These are phyloP conservation scores for Mycena albidolilacea DNA, from an alignment of 768 basidiomycete genomes.

Conservation along the genomic window DNA sequence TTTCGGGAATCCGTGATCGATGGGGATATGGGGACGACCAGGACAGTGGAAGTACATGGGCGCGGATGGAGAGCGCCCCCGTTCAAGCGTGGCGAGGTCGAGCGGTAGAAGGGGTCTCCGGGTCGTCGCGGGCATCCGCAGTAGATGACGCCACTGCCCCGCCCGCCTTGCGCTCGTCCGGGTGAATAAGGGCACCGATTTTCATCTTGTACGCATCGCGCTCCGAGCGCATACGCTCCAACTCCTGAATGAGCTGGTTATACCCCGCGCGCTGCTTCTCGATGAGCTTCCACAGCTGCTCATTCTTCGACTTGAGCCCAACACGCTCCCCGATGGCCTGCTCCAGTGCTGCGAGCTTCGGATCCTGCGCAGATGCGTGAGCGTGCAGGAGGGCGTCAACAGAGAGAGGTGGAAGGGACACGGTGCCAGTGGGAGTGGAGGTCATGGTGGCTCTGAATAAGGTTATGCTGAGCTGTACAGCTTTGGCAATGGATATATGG, in stretches of 20 bases:
- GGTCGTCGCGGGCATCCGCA: background rate
- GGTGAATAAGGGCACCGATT: constrained; percentile 45
- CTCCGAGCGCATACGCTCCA: constrained; percentile 86
- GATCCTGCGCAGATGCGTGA: constrained; percentile 68
- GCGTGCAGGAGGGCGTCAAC: constrained; percentile 66
- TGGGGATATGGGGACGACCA: too few relatives aligned
- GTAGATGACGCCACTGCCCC: background rate
- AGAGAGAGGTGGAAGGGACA: constrained; percentile 10
- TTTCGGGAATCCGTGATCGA: too few relatives aligned
- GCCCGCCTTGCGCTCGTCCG: background rate
- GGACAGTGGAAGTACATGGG: constrained; percentile 33
- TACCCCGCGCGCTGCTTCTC: constrained; percentile 90
- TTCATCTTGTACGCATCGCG: constrained; percentile 80
- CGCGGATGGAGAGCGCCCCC: background rate
- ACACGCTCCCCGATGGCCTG: constrained; percentile 86
- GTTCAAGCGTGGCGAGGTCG: background rate
- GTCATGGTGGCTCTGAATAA: background rate
- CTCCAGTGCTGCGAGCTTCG: constrained; percentile 77
- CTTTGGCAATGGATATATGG: background rate
- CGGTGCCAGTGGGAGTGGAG: background rate
- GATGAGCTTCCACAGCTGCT: constrained; percentile 94
- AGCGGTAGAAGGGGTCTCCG: constrained; percentile 2
- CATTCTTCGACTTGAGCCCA: constrained; percentile 82
- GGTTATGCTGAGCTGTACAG: constrained; percentile 7
- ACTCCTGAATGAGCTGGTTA: constrained; percentile 83